These are phyloP conservation scores for Candida quercuum DNA, from an alignment of 805 yeast genomes.

Conservation along the genomic window DNA sequence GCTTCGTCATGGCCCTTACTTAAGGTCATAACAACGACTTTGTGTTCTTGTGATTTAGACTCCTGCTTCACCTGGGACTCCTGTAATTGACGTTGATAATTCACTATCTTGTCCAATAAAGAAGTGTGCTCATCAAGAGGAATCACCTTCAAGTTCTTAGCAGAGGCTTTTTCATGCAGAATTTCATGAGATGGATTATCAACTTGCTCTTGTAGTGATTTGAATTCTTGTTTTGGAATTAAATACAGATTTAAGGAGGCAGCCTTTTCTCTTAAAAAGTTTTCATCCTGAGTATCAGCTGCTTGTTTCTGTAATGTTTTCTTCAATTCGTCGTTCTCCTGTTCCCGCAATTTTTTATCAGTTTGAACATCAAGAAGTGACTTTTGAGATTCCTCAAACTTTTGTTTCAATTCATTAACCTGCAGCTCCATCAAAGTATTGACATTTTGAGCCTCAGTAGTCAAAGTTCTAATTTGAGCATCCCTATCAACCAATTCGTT, in stretches of 20 bases:
- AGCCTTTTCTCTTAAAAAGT: slow-evolving; percentile 25
- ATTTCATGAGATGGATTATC: slow-evolving; percentile 14
- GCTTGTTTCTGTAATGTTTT: slow-evolving; percentile 9
- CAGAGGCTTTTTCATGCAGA: slow-evolving; percentile 10
- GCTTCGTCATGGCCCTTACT: not conserved
- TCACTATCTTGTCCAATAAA: slow-evolving; percentile 3
- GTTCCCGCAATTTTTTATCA: too few species aligned
- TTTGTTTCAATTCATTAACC: slow-evolving; percentile 16
- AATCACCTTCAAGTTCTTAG: slow-evolving; percentile 12
- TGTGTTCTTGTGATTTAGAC: not conserved
- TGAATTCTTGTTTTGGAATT: slow-evolving; percentile 12
- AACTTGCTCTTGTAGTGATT: slow-evolving; percentile 7
- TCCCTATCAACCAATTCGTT: slow-evolving; percentile 1
- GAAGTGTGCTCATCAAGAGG: slow-evolving; percentile 6
- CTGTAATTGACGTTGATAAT: not conserved
- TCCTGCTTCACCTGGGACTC: not conserved
- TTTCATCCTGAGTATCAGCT: slow-evolving; percentile 26
- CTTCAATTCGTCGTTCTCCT: too few species aligned
- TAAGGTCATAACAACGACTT: not conserved
- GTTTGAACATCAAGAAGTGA: not conserved
- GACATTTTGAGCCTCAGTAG: slow-evolving; percentile 16
- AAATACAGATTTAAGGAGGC: slow-evolving; percentile 17
- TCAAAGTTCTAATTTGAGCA: slow-evolving; percentile 4
- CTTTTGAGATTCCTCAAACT: slow-evolving; percentile 9
- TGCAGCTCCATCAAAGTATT: slow-evolving; percentile 5